These are phyloP conservation scores for Chondrus crispus DNA, from an alignment of 23 red algal species.

Conservation along the genomic window DNA sequence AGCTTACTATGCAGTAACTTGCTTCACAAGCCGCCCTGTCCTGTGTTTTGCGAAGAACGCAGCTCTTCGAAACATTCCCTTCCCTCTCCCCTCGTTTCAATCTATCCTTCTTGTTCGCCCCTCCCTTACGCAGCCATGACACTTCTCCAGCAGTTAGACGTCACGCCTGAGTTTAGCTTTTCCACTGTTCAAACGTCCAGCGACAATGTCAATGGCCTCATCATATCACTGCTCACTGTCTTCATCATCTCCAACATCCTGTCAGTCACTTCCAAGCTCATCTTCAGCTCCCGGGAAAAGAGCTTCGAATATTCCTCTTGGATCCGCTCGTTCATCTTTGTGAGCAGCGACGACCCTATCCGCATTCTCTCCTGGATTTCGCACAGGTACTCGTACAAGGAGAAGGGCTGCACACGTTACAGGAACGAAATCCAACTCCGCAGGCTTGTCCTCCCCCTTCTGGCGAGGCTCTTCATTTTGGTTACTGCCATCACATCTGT, in stretches of 20 bases:
- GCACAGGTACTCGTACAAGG: neutral
- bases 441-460: neutral
- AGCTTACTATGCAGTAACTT: too few relatives aligned
- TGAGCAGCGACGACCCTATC: neutral
- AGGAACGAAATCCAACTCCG: neutral
- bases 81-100: too few relatives aligned
- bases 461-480: neutral
- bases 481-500: neutral
- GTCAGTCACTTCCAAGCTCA: neutral
- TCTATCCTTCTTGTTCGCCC: too few relatives aligned
- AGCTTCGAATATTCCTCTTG: neutral
- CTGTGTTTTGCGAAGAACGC: too few relatives aligned
- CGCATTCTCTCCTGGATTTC: neutral
- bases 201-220: neutral
- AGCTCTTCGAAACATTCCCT: too few relatives aligned
- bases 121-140: too few relatives aligned
- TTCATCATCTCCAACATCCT: neutral
- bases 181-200: neutral
- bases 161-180: neutral
- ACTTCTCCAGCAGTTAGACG: too few relatives aligned
- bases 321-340: neutral
- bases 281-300: neutral
- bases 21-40: too few relatives aligned
- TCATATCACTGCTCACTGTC: neutral
- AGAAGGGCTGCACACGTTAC: too few relatives aligned